Evolutionary conservation across 2,329 filamentous ascomycete genomes (phyloP).

Genomic region (Trichophyton mentagrophytes): DNA sequence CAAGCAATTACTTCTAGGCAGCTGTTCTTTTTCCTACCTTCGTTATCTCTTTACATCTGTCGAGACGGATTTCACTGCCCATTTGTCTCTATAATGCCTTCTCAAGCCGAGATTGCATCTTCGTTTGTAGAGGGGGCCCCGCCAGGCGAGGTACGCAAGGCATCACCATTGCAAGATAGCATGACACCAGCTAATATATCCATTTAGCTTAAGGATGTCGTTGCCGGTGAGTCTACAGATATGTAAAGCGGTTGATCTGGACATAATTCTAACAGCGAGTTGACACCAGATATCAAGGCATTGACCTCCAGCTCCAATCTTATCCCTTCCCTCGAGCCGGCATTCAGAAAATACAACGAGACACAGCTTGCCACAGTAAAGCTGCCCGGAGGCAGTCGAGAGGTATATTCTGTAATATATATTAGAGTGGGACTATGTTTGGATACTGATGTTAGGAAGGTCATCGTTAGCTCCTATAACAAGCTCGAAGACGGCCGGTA

Average conservation of each 20-base stretch:
- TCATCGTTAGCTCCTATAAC: conserved; percentile 75
- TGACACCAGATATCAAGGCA: conserved; percentile 65
- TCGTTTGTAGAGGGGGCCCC: conserved; percentile 90
- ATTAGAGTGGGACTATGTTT: neutral
- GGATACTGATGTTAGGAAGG: neutral
- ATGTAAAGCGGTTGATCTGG: neutral
- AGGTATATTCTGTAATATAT: conserved; percentile 39
- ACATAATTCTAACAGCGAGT: neutral
- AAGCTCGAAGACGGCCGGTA: conserved; percentile 68
- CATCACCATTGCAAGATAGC: conserved; percentile 3
- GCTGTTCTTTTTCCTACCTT: too few species aligned
- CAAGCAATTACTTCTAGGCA: neutral
- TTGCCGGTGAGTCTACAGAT: conserved; percentile 52
- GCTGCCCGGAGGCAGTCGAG: conserved; percentile 70
- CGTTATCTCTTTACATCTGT: too few species aligned
- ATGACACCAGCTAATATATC: conserved; percentile 12
- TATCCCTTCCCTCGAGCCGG: conserved; percentile 60
- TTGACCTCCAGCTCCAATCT: conserved; percentile 60
- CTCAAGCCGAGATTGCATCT: conserved; percentile 51
- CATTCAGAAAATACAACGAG: conserved; percentile 92
- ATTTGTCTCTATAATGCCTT: conserved; percentile 26
- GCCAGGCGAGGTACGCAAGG: conserved; percentile 68
- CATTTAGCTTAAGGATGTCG: conserved; percentile 69
- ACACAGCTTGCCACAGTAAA: conserved; percentile 82
- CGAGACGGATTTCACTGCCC: neutral